These are phyloP conservation scores for Coemansia sp. DNA, from an alignment of 192 early-diverging fungal genomes.

Conservation along the genomic window DNA sequence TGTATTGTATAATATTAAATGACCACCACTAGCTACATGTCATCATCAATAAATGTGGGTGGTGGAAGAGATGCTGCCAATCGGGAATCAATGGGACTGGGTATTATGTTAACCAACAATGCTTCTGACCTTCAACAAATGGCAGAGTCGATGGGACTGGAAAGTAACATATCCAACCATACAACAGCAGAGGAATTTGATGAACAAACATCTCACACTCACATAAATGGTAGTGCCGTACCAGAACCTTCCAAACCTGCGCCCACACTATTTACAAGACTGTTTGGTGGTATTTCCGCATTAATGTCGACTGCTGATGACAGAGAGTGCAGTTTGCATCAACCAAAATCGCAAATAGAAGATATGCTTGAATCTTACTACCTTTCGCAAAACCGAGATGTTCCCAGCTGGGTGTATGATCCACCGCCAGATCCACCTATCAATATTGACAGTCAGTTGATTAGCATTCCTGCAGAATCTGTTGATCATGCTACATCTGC, in stretches of 20 bases:
- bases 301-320: constrained; percentile 23
- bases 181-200: no score
- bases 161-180: neutral
- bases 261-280: constrained; percentile 24
- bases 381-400: constrained; percentile 27
- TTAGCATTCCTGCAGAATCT: neutral
- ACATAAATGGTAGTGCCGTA: neutral
- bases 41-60: neutral
- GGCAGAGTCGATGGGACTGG: constrained; percentile 10
- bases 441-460: neutral
- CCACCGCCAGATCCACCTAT: constrained; percentile 39
- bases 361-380: constrained; percentile 53
- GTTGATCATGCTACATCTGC: neutral
- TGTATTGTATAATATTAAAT: neutral
- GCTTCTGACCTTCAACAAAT: constrained; percentile 11
- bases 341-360: constrained; percentile 38
- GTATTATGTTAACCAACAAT: constrained; percentile 29
- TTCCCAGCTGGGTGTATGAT: constrained; percentile 40
- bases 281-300: constrained; percentile 19
- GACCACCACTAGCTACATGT: neutral
- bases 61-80: constrained; percentile 2
- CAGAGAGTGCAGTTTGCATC: neutral
- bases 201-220: neutral
- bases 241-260: constrained; percentile 3
- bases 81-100: constrained; percentile 33